phyloP scores from a whole-genome alignment of 2,329 filamentous ascomycete species.

The Proliferodiscus dingleyae region DNA sequence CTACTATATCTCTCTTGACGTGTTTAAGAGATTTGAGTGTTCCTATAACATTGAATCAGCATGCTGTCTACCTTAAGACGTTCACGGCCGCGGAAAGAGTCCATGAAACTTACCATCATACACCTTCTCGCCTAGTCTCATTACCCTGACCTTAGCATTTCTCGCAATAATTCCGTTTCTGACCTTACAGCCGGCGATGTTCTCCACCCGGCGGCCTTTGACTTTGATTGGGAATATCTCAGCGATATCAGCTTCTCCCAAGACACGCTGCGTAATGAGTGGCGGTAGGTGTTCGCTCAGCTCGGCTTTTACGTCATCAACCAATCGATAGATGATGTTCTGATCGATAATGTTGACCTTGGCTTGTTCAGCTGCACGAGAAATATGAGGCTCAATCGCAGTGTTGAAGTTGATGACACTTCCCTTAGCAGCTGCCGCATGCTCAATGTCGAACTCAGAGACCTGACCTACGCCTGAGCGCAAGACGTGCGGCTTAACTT shows the following conservation, averaged over 20 bases:
- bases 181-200: conserved; percentile 83
- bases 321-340: conserved; percentile 78
- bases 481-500: conserved; percentile 73
- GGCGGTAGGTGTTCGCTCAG: conserved; percentile 68
- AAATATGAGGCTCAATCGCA: conserved; percentile 60
- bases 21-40: conserved; percentile 86
- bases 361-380: conserved; percentile 61
- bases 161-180: conserved; percentile 70
- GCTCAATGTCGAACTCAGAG: conserved; percentile 82
- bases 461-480: conserved; percentile 73
- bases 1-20: conserved; percentile 82
- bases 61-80: too few relatives aligned
- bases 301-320: conserved; percentile 65
- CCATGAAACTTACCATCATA: conserved; percentile 67
- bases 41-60: too few relatives aligned
- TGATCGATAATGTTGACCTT: conserved; percentile 78
- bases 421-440: conserved; percentile 71
- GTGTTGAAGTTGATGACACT: conserved; percentile 85
- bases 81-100: too few relatives aligned
- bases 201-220: conserved; percentile 63
- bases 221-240: conserved; percentile 81
- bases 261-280: conserved; percentile 61
- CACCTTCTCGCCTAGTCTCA: conserved; percentile 64
- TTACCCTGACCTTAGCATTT: conserved; percentile 62
- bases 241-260: conserved; percentile 82